Evolutionary conservation across 306 rosid genomes (phyloP), one percentile per base, ranked within the genome.

Genomic region (Acacia confusa): DNA sequence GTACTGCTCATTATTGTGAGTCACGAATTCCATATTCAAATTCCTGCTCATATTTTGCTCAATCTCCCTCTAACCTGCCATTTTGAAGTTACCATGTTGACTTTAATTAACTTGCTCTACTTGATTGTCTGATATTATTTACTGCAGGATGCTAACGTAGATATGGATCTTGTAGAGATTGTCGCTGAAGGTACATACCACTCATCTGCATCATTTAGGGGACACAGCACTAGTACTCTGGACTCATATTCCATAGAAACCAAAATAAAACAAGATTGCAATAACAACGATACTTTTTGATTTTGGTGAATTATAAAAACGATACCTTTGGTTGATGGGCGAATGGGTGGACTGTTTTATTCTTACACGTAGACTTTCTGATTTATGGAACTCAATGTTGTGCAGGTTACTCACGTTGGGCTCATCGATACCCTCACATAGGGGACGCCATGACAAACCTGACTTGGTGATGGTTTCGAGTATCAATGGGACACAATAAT

Each of bases 381-480:
- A 70, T 72, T 79, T 13, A 15, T 69, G 60, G 40, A 11, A 78
- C 71, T 66, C 25, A 38, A 58, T 41, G 13, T 63, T 70, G 45
- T 85, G 82, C 88, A 95, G 97, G 97, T 72, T 92, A 89, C 85
- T 84, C 90, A 67, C 84, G 90, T 20, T 92, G 98, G 98, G 88
- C 84, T 72, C 74, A 74, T 72, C 84, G 89, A 63, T 95, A 89
- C 67, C 97, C 97, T 36, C 89, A 61, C 50, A 87, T 95, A 77
- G 88, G 83, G 85, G 89, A 84, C 28, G 86, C 88, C 0, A 73
- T 90, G 64, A 84, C 82, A 82, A 85, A 82, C 63, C 1, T 69
- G 77, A 76, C 55, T 30, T 78, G 43, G 57, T 38, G 65, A 72
- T 66, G 71, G 80, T 44, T 85, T 77, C 81, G 53, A 61, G 41